Evolutionary conservation across 2,329 filamentous ascomycete genomes (phyloP), one percentile per base, ranked within the genome.

Genomic region (Hawksworthiomyces lignivorus): DNA sequence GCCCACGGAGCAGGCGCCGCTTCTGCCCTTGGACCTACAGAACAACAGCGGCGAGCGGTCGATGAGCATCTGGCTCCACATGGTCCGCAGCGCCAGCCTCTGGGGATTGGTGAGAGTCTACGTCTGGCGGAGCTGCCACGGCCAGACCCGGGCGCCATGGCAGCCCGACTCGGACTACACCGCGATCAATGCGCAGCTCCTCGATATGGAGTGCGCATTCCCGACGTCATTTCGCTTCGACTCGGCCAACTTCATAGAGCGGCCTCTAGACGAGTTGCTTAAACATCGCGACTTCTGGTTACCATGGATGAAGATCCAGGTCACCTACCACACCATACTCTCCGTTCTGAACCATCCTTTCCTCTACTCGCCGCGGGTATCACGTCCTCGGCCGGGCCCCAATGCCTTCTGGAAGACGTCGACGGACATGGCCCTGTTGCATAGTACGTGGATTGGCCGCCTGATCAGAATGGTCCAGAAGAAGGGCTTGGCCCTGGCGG

Each of bases 341-440:
- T 70, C 68, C 0, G 66, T 73, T 3, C 53, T 74, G 27, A 73
- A 74, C 48, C 70, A 74, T 42, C 70, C 70, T 0, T 73, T 74
- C 45, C 59, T 74, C 7, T 73, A 73, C 51, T 72, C 72, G 12
- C 35, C 35, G 5, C 24, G 35, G 3, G 35, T 37, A 26, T 26
- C 35, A 11, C 24, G 24, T 14, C 15, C 35, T 19, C 35, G 17
- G 12, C 61, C 71, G 11, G 68, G 67, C 3, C 70, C 70, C 0
- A 74, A 74, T 42, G 70, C 68, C 0, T 75, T 75, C 43, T 75
- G 71, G 71, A 60, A 68, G 30, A 54, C 68, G 4, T 73, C 69
- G 0, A 72, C 68, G 0, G 71, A 75, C 48, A 53, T 71, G 11
- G 71, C 70, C 0, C 53, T 75, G 1, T 54, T 73, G 3, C 71